Evolutionary conservation across 2,329 filamentous ascomycete species (phyloP).

Genomic region (Scopulariopsis brevicaulis): DNA sequence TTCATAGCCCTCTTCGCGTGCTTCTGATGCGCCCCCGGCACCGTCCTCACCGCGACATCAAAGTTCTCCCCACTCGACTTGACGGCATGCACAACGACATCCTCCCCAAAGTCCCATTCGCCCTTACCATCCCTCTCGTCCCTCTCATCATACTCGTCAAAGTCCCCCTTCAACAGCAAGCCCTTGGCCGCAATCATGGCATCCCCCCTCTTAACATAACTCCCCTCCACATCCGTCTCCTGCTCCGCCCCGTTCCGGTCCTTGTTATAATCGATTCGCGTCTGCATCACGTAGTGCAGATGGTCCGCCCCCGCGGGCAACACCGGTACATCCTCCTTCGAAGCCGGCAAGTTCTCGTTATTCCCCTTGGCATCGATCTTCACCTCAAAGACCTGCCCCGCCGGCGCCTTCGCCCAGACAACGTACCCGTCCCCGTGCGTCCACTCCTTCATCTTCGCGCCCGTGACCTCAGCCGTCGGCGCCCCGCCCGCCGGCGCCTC

Average conservation of each 20-base stretch:
- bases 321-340: constrained; percentile 9
- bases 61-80: constrained; percentile 27
- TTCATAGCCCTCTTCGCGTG: constrained; percentile 1
- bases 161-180: constrained; percentile 22
- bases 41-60: constrained; percentile 21
- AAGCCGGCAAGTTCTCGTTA: constrained; percentile 14
- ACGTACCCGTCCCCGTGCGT: constrained; percentile 23
- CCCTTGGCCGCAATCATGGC: constrained; percentile 21
- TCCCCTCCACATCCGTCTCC: constrained; percentile 25
- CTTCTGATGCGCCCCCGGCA: constrained; percentile 7
- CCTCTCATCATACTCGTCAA: constrained; percentile 21
- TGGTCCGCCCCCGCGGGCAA: constrained; percentile 15
- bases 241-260: constrained; percentile 22
- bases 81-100: constrained; percentile 30
- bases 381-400: constrained; percentile 24
- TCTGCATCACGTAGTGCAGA: constrained; percentile 30
- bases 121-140: constrained; percentile 12
- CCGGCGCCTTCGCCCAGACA: constrained; percentile 21
- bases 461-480: not conserved
- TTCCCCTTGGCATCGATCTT: constrained; percentile 25
- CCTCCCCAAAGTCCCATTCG: constrained; percentile 32
- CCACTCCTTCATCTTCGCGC: constrained; percentile 16
- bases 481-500: constrained; percentile 7
- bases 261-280: constrained; percentile 25
- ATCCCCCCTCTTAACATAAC: constrained; percentile 18